These are phyloP conservation scores for Lactarius sanguifluus DNA, from an alignment of 768 basidiomycete genomes.

Conservation along the genomic window DNA sequence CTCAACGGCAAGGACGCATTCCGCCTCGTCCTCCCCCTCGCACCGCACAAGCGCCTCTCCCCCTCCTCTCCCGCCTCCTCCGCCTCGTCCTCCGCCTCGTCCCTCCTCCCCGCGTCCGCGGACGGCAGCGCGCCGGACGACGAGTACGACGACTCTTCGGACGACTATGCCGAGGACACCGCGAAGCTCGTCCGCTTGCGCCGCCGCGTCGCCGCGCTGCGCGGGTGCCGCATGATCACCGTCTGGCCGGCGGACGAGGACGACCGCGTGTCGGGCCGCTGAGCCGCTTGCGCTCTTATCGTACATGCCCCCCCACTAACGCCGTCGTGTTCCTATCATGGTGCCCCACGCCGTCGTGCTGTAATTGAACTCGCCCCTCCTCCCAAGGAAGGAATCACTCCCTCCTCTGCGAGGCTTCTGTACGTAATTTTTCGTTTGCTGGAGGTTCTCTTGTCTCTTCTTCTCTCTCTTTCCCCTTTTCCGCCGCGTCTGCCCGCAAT, in stretches of 20 bases:
- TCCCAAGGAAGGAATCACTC: background rate
- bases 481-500: too few relatives aligned
- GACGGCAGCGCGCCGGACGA: background rate
- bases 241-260: conserved; percentile 29
- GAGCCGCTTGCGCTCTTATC: background rate
- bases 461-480: background rate
- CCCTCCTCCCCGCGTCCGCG: background rate
- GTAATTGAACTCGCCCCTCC: background rate
- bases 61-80: background rate
- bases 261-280: conserved; percentile 29
- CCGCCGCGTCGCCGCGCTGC: conserved; percentile 23
- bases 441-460: too few relatives aligned
- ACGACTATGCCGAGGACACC: conserved; percentile 14
- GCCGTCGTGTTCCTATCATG: background rate
- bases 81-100: background rate
- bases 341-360: background rate
- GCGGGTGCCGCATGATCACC: conserved; percentile 27
- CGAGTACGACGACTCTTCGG: conserved; percentile 2
- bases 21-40: conserved; percentile 67
- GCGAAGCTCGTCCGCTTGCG: conserved; percentile 24
- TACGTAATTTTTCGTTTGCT: background rate
- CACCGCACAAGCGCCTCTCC: conserved; percentile 27
- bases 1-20: conserved; percentile 97
- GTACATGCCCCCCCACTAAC: background rate
- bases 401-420: too few relatives aligned